Evolutionary conservation across 2,329 filamentous ascomycete species (phyloP).

Genomic region (Fusarium tupiense): DNA sequence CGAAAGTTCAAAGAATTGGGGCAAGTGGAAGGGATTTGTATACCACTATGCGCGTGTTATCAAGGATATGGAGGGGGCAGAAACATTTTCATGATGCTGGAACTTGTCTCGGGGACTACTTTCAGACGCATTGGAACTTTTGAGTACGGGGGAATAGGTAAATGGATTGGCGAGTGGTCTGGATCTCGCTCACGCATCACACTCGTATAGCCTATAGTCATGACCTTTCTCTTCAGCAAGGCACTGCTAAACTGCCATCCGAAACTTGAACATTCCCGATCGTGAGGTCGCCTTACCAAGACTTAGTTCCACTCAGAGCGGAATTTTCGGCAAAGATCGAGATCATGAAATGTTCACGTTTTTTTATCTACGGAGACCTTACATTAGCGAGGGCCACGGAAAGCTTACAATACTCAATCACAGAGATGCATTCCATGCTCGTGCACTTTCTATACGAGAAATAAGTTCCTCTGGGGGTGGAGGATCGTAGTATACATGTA

Average conservation of each 20-base stretch:
- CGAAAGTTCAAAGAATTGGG: not conserved
- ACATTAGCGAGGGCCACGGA: rapidly evolving
- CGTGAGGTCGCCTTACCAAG: rapidly evolving
- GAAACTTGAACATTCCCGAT: rapidly evolving
- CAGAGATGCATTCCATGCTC: rapidly evolving
- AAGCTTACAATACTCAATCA: not conserved
- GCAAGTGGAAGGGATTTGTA: not conserved
- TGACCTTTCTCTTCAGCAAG: not conserved
- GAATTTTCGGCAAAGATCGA: not conserved
- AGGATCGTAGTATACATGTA: not conserved
- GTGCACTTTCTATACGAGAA: not conserved
- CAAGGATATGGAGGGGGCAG: rapidly evolving
- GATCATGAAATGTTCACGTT: not conserved
- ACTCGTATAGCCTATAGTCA: not conserved
- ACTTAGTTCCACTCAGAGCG: rapidly evolving
- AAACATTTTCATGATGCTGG: not conserved
- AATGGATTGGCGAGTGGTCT: not conserved
- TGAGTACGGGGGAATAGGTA: not conserved
- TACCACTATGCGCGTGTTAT: rapidly evolving
- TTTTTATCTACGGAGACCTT: rapidly evolving
- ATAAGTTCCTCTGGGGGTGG: rapidly evolving
- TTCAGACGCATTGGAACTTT: rapidly evolving
- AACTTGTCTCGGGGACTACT: rapidly evolving
- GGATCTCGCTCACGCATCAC: not conserved
- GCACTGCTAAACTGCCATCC: rapidly evolving